A percentile compares a stretch with the other conserved stretches of the same genome.
Evolutionary conservation across 169 alveolate species (phyloP).

Genomic region (Eimeria maxima): DNA sequence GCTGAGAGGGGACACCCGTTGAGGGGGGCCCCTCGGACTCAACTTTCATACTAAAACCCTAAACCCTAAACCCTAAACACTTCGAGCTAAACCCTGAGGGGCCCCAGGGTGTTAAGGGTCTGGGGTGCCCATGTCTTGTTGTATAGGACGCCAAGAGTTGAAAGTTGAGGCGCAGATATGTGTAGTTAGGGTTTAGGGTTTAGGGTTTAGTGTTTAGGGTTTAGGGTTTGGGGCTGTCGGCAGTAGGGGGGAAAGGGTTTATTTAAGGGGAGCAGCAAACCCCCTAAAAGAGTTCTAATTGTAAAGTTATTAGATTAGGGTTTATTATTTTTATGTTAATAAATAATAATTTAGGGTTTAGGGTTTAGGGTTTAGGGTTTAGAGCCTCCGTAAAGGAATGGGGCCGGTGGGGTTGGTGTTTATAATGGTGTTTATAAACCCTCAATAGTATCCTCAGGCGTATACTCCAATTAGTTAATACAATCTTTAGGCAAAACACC

Average conservation of each 20-base stretch:
- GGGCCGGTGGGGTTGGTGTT: slow-evolving; percentile 29
- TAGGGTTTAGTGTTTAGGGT: slow-evolving; percentile 16
- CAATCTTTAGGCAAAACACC: no score
- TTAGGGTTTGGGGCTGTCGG: slow-evolving; percentile 11
- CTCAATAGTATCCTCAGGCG: no score
- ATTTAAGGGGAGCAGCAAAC: not conserved
- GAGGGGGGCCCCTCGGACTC: not conserved
- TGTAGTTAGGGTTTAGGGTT: not conserved
- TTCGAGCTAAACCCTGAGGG: not conserved
- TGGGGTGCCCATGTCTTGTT: not conserved
- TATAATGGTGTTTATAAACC: not conserved
- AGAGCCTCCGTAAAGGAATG: not conserved
- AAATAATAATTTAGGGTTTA: not conserved
- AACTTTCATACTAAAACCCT: not conserved
- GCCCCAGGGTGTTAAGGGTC: not conserved
- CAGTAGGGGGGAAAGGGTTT: not conserved
- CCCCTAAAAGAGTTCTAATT: no score
- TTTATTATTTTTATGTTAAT: no score
- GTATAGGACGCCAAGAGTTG: not conserved
- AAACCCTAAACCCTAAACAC: slow-evolving; percentile 66
- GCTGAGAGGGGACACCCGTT: not conserved
- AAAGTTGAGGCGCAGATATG: not conserved
- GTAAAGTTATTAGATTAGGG: no score
- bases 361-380: not conserved
- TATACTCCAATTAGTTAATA: no score